Conservation (phyloP, 225 moss, liverwort and hornwort genomes). For the Bryum argenteum region DNA sequence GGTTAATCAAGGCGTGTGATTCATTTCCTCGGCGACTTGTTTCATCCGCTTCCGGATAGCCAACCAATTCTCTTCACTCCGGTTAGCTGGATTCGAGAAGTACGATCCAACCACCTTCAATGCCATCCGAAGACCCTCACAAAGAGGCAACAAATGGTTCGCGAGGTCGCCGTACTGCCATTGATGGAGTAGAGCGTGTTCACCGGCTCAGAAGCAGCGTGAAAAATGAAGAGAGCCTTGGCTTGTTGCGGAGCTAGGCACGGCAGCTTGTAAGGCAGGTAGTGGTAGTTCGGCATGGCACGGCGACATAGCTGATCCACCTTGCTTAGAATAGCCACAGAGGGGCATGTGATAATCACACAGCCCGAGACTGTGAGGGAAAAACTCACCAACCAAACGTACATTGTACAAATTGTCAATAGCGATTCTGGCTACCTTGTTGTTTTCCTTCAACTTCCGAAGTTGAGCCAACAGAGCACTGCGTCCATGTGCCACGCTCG, state of each 20-base stretch:
- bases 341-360: slow-evolving; percentile 86
- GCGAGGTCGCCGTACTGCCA: slow-evolving; percentile 76
- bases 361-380: slow-evolving; percentile 84
- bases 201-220: slow-evolving; percentile 70
- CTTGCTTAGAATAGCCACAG: slow-evolving; percentile 75
- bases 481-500: slow-evolving; percentile 82
- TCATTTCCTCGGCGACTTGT: slow-evolving; percentile 77
- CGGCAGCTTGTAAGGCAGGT: slow-evolving; percentile 80
- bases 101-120: slow-evolving; percentile 89
- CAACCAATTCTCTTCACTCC: slow-evolving; percentile 72
- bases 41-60: slow-evolving; percentile 85
- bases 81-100: slow-evolving; percentile 79
- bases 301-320: slow-evolving; percentile 87
- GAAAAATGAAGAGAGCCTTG: slow-evolving; percentile 84
- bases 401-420: slow-evolving; percentile 90
- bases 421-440: slow-evolving; percentile 84
- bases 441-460: slow-evolving; percentile 83
- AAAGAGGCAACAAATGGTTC: slow-evolving; percentile 75
- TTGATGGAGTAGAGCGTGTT: slow-evolving; percentile 65
- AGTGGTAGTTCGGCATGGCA: slow-evolving; percentile 76
- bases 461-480: slow-evolving; percentile 86
- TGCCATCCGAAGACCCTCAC: slow-evolving; percentile 88
- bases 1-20: no score
- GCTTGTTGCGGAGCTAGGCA: slow-evolving; percentile 75
- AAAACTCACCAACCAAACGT: slow-evolving; percentile 83